Evolutionary conservation across 2,329 filamentous ascomycete species (phyloP).

Genomic region (Hymenotorrendiella dingleyae): DNA sequence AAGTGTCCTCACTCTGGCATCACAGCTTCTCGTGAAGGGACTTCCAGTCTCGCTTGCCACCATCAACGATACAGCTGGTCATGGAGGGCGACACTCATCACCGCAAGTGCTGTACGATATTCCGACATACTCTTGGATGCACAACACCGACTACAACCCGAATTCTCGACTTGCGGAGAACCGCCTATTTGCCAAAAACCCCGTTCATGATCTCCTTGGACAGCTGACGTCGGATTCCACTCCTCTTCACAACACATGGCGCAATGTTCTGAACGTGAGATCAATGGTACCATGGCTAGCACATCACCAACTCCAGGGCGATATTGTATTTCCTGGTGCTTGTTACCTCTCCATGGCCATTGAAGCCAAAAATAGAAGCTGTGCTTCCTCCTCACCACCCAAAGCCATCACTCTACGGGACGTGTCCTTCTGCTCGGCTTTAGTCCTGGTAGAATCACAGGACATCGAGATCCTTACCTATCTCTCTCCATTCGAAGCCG

Average conservation of each 20-base stretch:
- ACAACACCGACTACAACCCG: slow-evolving; percentile 44
- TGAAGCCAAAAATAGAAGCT: slow-evolving; percentile 21
- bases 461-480: not conserved
- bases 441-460: slow-evolving; percentile 32
- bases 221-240: slow-evolving; percentile 35
- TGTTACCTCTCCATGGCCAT: slow-evolving; percentile 29
- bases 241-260: slow-evolving; percentile 23
- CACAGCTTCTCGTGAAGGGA: not conserved
- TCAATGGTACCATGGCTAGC: slow-evolving; percentile 27
- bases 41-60: too few relatives aligned
- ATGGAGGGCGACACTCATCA: not conserved
- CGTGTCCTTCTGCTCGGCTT: slow-evolving; percentile 19
- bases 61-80: too few relatives aligned
- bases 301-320: slow-evolving; percentile 21
- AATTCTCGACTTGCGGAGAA: slow-evolving; percentile 36
- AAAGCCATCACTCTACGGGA: not conserved
- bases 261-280: slow-evolving; percentile 22
- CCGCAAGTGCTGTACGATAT: slow-evolving; percentile 23
- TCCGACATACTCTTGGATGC: slow-evolving; percentile 48
- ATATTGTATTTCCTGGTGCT: slow-evolving; percentile 26
- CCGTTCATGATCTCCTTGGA: slow-evolving; percentile 27
- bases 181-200: slow-evolving; percentile 38
- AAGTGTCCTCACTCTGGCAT: not conserved
- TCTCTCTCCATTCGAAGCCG: not conserved
- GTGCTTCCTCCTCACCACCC: not conserved